Conservation (phyloP, 2,329 filamentous ascomycete species). For the Pezicula neosporulosa region DNA sequence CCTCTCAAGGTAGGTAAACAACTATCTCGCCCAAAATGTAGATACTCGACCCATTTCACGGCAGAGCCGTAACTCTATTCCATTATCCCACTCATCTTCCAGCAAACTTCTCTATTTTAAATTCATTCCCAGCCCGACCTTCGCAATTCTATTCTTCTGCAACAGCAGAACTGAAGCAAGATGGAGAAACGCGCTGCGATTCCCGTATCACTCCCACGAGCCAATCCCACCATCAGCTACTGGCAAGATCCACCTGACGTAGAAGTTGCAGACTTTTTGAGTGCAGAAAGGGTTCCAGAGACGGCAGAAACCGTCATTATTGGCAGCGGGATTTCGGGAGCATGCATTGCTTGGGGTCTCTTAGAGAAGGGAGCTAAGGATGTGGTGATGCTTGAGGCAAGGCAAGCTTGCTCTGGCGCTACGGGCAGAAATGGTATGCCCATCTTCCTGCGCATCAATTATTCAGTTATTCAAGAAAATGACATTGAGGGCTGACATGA, state of each 20-base stretch:
- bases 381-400: conserved; percentile 32
- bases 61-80: neutral
- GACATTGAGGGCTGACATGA: neutral
- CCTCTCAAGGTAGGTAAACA: neutral
- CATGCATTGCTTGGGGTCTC: conserved; percentile 19
- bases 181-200: conserved; percentile 18
- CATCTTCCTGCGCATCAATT: neutral
- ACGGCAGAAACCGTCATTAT: conserved; percentile 16
- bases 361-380: conserved; percentile 14
- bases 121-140: neutral
- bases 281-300: conserved; percentile 12
- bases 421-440: conserved; percentile 31
- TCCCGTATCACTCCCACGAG: conserved; percentile 24
- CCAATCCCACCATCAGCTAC: conserved; percentile 29
- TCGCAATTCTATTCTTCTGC: neutral
- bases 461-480: neutral
- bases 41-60: neutral
- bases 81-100: neutral
- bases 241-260: conserved; percentile 31
- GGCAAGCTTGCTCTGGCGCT: conserved; percentile 31
- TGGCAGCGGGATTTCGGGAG: conserved; percentile 21
- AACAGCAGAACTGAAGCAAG: neutral
- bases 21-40: neutral
- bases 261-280: conserved; percentile 25
- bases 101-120: neutral